A percentile compares a stretch with the other conserved stretches of the same genome.
These are phyloP conservation scores for Leishmania major DNA, from an alignment of 208 protist species.

Conservation along the genomic window DNA sequence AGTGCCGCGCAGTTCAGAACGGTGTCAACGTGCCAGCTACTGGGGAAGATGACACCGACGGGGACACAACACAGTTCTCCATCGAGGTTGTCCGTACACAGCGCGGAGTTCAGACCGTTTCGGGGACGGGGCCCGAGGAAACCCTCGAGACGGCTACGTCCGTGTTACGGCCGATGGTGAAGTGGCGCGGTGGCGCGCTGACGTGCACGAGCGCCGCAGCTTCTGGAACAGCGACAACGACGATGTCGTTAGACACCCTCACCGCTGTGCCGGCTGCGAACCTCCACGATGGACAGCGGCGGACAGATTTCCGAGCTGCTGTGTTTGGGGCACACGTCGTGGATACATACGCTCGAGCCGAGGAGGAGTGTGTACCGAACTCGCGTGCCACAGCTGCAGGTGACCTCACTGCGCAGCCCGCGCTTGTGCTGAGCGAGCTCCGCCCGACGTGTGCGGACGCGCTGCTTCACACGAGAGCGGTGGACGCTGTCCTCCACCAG, in stretches of 20 bases:
- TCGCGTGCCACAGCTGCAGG: background rate
- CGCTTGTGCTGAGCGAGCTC: background rate
- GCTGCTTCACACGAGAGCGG: constrained; percentile 7
- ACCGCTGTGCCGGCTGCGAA: background rate
- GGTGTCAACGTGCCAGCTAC: background rate
- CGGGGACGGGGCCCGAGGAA: background rate
- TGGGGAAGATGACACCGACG: background rate
- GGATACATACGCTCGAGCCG: constrained; percentile 6
- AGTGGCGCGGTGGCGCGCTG: background rate
- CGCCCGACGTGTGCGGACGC: background rate
- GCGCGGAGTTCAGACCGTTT: background rate
- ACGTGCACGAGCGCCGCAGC: background rate
- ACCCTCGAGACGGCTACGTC: constrained; percentile 15
- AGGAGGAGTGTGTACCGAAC: background rate
- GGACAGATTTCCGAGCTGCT: background rate
- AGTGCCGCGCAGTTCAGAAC: background rate
- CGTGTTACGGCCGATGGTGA: constrained; percentile 24
- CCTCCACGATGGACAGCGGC: background rate
- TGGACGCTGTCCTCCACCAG: background rate
- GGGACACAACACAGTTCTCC: constrained; percentile 11
- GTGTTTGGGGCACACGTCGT: background rate
- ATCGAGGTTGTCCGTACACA: constrained; percentile 8
- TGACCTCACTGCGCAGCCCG: background rate
- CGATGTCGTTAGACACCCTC: background rate
- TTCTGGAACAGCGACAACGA: background rate